Conservation (phyloP, 2,329 filamentous ascomycete species). For the Colletotrichum siamense region DNA sequence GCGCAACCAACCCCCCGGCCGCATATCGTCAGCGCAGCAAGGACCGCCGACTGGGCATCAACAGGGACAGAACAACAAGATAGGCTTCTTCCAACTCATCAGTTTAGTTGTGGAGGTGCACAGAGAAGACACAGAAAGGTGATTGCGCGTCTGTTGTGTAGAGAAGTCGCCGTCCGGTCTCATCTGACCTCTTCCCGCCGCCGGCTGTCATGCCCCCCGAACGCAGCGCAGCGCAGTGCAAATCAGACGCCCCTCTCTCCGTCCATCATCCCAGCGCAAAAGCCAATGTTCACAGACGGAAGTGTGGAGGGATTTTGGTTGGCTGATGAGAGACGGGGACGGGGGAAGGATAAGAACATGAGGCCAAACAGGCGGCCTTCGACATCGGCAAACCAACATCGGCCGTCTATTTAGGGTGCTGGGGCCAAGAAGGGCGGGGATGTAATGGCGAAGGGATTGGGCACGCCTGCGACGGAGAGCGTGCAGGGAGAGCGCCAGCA, state of each 20-base stretch:
- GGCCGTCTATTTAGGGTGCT: slow-evolving; percentile 6
- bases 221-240: neutral
- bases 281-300: neutral
- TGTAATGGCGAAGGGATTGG: neutral
- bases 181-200: slow-evolving; percentile 10
- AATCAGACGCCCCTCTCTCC: neutral
- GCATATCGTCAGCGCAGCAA: neutral
- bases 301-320: neutral
- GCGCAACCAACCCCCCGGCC: neutral
- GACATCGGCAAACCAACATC: neutral
- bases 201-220: neutral
- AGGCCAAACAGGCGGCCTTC: neutral
- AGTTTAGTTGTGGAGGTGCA: neutral
- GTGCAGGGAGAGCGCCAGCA: slow-evolving; percentile 1
- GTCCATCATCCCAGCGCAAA: neutral
- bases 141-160: slow-evolving; percentile 13
- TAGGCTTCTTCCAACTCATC: neutral
- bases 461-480: neutral
- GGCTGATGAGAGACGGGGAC: neutral
- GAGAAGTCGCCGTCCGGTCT: slow-evolving; percentile 13
- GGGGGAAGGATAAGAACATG: neutral
- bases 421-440: neutral
- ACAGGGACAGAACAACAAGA: no score
- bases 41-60: neutral
- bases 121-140: neutral